Evolutionary conservation across 192 early-diverging fungal species (phyloP).

Genomic region (Backusella macrospora): DNA sequence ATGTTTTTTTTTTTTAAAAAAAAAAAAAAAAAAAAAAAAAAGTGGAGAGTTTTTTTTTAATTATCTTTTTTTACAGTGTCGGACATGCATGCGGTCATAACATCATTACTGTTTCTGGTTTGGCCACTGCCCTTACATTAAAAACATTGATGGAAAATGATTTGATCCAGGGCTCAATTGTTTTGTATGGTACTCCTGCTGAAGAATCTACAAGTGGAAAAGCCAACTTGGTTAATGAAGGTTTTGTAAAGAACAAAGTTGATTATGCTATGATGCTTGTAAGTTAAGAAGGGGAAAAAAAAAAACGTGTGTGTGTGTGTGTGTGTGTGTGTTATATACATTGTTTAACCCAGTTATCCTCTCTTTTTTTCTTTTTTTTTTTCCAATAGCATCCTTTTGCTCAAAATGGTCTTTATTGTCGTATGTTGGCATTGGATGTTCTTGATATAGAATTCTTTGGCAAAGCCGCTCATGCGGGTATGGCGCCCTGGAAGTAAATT

Average conservation of each 20-base stretch:
- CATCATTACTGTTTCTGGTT: constrained; percentile 63
- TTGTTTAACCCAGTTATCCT: background rate
- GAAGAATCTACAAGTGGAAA: constrained; percentile 75
- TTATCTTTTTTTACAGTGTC: constrained; percentile 32
- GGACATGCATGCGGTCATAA: constrained; percentile 68
- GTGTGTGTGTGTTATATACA: background rate
- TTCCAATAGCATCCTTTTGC: constrained; percentile 37
- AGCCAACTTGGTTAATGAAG: constrained; percentile 64
- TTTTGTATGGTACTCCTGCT: constrained; percentile 70
- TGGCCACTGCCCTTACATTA: constrained; percentile 57
- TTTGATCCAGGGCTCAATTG: constrained; percentile 50
- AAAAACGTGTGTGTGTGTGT: too few relatives aligned
- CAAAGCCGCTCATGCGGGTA: constrained; percentile 58
- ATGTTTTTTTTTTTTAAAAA: too few relatives aligned
- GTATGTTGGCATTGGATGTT: constrained; percentile 42
- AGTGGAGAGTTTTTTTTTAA: background rate
- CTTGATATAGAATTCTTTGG: constrained; percentile 58
- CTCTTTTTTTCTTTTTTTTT: background rate
- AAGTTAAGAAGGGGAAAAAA: constrained; percentile 12
- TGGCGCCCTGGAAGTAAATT: constrained; percentile 49
- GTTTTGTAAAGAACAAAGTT: constrained; percentile 59
- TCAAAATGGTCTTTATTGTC: constrained; percentile 39
- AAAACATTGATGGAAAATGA: constrained; percentile 45
- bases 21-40: background rate
- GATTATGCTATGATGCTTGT: constrained; percentile 76